Base-by-base conservation (phyloP, 2,329 filamentous ascomycete species). In the Mollisiaceae sp. region DNA sequence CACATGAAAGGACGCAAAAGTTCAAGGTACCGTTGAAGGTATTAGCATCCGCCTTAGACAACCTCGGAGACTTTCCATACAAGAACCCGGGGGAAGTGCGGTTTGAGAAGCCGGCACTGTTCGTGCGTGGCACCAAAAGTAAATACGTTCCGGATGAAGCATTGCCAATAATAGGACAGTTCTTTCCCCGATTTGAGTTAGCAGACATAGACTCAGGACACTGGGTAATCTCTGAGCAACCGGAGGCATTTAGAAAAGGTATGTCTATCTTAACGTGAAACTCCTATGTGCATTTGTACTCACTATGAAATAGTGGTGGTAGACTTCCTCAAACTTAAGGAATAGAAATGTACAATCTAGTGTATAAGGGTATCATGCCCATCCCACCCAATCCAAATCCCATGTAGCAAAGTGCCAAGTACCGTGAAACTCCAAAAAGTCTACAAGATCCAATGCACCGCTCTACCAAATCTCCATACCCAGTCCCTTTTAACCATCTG, bases 181-280 rank as follows among this genome's bases (percentile, higher is more conserved):
- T 96, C 79, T 97, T 97, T 75, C 93, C 93, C 12, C 82, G 83
- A 27, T 97, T 95, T 74, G 80, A 86, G 75, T 74, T 95, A 36
- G 86, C 83, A 58, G 90, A 94, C 78, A 80, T 97, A 38, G 89
- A 95, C 43, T 85, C 89, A 9, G 93, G 93, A 0, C 93, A 97
- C 77, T 97, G 93, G 93, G 81, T 97, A 5, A 93, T 94, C 68
- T 92, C 91, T n/a, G 93, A 97, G 81, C 89, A 93, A 72, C 92
- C 93, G 0, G 88, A 93, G 74, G 88, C 83, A 11, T 97, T 97
- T 70, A 86, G 89, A 75, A 81, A 85, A 82, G 89, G 91, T 93
- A 76, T 76, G 85, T 76, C 54, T 65, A 8, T 45, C 38, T 2
- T 24, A 36, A 27, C 9, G 38, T 47, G 4, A 20, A 14, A n/a